Base-by-base conservation (phyloP, 2,329 filamentous ascomycete species). In the Calonectria leucothoes region DNA sequence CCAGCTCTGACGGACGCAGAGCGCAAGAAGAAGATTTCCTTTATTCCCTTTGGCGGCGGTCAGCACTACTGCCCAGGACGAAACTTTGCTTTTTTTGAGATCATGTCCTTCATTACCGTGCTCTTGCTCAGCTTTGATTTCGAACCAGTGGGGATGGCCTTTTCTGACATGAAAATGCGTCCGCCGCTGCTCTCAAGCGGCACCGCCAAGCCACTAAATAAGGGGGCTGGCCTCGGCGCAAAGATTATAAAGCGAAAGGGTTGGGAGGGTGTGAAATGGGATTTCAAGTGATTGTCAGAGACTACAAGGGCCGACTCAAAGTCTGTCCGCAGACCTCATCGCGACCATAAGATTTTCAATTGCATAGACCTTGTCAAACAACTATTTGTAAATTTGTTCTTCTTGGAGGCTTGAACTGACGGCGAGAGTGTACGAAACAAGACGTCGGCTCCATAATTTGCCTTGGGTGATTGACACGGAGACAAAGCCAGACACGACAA, bases 1-100 rank as follows among this genome's bases (percentile, higher is more conserved):
- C 15, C 57, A 11, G 67, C 70, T 27, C 55, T 23, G 5, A 33
- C 68, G 5, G 73, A 75, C 1, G 45, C 61, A 1, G 78, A 79
- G 29, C 65, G 72, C 27, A 73, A 42, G 39, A 76, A 74, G 20
- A 79, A 77, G 55, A 77, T 74, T 4, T 80, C 80, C 0, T 82
- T 77, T 17, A 74, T 81, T 25, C 82, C 83, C 1, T 84, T 84
- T 57, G 83, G 83, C 0, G 83, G 82, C 1, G 83, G 83, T 0
- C 78, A 75, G 1, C 81, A 84, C 59, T 73, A 82, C 0, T 84
- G 82, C 51, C 84, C 84, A 0, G 84, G 84, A 1, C 68, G 83
- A 0, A 80, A 82, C 69, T 81, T 85, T 68, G 84, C 84, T 0
- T 81, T 81, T 42, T 77, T 80, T 1, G 82, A 85, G 76, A 84